Evolutionary conservation across 2,329 filamentous ascomycete genomes (phyloP).

Genomic region (Pleoardoris graminearum): DNA sequence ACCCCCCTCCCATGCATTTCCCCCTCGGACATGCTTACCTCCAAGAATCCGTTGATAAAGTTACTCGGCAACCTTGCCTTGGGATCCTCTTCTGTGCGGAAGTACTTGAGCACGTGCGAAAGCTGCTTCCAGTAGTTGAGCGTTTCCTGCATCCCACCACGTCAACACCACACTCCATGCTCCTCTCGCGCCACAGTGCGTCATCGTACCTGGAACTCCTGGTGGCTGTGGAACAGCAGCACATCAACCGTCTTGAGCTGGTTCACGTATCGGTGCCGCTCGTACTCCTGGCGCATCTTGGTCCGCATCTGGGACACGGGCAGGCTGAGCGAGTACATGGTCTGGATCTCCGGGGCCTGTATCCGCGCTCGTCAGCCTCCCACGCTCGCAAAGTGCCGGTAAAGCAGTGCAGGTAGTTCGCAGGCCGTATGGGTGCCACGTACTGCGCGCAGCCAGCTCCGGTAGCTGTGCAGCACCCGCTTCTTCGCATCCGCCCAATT

Average conservation of each 20-base stretch:
- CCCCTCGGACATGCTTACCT: constrained; percentile 68
- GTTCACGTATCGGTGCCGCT: constrained; percentile 90
- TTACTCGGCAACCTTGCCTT: constrained; percentile 76
- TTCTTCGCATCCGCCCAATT: constrained; percentile 87
- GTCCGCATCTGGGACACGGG: constrained; percentile 86
- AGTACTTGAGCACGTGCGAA: constrained; percentile 95
- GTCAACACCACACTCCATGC: neutral
- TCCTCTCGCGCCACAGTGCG: neutral
- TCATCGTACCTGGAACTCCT: constrained; percentile 81
- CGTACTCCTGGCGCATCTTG: constrained; percentile 95
- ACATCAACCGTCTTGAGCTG: constrained; percentile 88
- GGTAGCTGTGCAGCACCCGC: constrained; percentile 86
- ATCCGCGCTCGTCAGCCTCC: neutral
- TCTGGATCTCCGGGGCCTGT: constrained; percentile 96
- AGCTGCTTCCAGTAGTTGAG: constrained; percentile 99
- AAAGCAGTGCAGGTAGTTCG: neutral
- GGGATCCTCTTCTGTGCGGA: constrained; percentile 82
- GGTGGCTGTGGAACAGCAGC: constrained; percentile 84
- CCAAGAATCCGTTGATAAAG: constrained; percentile 93
- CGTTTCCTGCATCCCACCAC: constrained; percentile 69
- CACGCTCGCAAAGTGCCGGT: neutral
- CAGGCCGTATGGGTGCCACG: constrained; percentile 48
- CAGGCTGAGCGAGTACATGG: constrained; percentile 92
- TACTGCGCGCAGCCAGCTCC: constrained; percentile 96
- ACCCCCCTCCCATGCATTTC: no score